Evolutionary conservation across 306 rosid genomes (phyloP).

Genomic region (Rosa rugosa): DNA sequence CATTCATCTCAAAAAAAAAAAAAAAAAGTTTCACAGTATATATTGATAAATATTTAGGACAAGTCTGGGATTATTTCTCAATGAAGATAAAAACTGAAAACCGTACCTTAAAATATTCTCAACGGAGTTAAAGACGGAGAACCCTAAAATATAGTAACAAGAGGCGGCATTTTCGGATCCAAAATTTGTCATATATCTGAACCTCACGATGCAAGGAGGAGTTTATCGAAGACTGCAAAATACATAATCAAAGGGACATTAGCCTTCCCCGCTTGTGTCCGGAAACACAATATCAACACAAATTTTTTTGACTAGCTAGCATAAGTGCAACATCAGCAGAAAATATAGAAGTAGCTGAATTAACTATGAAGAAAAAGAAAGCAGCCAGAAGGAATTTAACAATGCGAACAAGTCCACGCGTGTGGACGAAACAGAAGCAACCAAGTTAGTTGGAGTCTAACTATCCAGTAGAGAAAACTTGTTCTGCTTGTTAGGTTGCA

Average conservation of each 20-base stretch:
- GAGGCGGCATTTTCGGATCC: too few relatives aligned
- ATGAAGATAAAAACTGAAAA: too few relatives aligned
- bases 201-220: background rate
- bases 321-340: background rate
- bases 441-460: background rate
- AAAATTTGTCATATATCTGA: background rate
- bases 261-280: background rate
- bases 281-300: background rate
- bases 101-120: too few relatives aligned
- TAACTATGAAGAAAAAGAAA: background rate
- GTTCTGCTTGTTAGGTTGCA: background rate
- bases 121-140: too few relatives aligned
- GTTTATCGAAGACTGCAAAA: background rate
- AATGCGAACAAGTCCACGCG: background rate
- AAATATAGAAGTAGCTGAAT: background rate
- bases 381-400: background rate
- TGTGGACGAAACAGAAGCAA: background rate
- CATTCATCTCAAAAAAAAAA: too few relatives aligned
- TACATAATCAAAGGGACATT: background rate
- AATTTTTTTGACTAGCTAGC: background rate
- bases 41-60: too few relatives aligned
- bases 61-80: too few relatives aligned
- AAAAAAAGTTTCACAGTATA: too few relatives aligned
- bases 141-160: too few relatives aligned
- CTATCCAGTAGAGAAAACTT: background rate